Conservation (phyloP, 2,329 filamentous ascomycete species). For the Colletotrichum truncatum region DNA sequence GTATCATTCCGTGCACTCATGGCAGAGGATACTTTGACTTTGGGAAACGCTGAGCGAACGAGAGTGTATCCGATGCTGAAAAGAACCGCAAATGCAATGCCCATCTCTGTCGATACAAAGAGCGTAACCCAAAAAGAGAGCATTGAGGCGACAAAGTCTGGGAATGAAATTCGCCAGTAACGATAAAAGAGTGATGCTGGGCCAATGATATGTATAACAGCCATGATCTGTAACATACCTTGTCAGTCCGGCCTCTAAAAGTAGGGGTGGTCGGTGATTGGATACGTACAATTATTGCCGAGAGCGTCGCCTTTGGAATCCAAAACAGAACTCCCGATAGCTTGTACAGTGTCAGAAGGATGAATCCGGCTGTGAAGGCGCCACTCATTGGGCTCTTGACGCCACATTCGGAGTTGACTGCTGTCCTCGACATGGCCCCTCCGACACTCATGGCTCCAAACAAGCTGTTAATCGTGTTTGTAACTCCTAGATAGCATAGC, state of each 20-base stretch:
- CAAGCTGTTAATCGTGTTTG: constrained; percentile 72
- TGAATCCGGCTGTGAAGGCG: constrained; percentile 67
- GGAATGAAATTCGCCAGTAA: constrained; percentile 72
- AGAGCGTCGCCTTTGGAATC: constrained; percentile 73
- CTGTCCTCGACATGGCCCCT: constrained; percentile 73
- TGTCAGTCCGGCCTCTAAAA: not conserved
- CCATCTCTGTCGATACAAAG: constrained; percentile 67
- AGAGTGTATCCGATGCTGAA: constrained; percentile 72
- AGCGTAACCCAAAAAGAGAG: constrained; percentile 72
- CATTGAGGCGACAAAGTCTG: constrained; percentile 71
- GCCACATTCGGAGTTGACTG: constrained; percentile 72
- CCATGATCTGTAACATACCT: constrained; percentile 57
- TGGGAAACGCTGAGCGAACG: constrained; percentile 65
- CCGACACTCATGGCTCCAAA: constrained; percentile 72
- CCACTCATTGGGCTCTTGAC: constrained; percentile 71
- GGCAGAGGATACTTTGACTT: constrained; percentile 43
- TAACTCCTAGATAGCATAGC: constrained; percentile 68
- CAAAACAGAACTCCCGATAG: constrained; percentile 70
- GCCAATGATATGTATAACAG: constrained; percentile 69
- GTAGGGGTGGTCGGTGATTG: not conserved
- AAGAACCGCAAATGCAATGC: constrained; percentile 66
- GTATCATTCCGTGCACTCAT: constrained; percentile 37
- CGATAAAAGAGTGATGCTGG: constrained; percentile 67
- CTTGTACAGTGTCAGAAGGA: constrained; percentile 69
- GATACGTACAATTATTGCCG: constrained; percentile 65